Conservation (phyloP, 176 grass and related monocot species). For the Poa annua region DNA sequence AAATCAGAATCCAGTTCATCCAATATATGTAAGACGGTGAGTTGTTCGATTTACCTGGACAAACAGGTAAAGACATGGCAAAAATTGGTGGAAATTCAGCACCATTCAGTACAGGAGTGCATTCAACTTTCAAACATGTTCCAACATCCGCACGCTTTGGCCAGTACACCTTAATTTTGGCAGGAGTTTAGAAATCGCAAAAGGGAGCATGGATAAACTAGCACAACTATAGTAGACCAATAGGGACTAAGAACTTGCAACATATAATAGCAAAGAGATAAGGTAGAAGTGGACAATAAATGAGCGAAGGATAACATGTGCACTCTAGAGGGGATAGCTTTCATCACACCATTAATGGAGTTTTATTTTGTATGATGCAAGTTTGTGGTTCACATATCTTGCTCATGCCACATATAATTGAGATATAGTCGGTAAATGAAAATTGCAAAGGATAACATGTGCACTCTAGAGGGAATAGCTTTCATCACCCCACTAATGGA, state of each 20-base stretch:
- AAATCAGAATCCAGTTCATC: conserved; percentile 8
- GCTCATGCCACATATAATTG: not conserved
- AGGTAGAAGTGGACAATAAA: conserved; percentile 19
- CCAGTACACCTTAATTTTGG: conserved; percentile 80
- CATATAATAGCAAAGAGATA: conserved; percentile 4
- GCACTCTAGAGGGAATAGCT: not conserved
- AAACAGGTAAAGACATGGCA: conserved; percentile 81
- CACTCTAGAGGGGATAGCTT: not conserved
- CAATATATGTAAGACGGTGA: conserved; percentile 16
- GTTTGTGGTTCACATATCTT: conserved; percentile 26
- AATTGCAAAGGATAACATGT: conserved; percentile 18
- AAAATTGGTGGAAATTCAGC: conserved; percentile 75
- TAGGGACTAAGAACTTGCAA: conserved; percentile 14
- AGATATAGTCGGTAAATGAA: conserved; percentile 18
- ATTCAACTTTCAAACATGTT: conserved; percentile 94
- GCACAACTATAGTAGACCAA: not conserved
- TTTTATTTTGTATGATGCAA: conserved; percentile 1
- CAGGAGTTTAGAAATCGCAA: conserved; percentile 43
- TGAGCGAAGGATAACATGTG: conserved; percentile 22
- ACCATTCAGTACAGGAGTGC: conserved; percentile 62
- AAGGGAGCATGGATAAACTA: conserved; percentile 25
- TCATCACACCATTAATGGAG: conserved; percentile 7
- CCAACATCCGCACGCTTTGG: conserved; percentile 78
- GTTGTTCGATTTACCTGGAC: conserved; percentile 59
- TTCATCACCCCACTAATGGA: conserved; percentile 6